Base-by-base conservation (phyloP, 306 rosid genomes). In the Rosa multiflora region DNA sequence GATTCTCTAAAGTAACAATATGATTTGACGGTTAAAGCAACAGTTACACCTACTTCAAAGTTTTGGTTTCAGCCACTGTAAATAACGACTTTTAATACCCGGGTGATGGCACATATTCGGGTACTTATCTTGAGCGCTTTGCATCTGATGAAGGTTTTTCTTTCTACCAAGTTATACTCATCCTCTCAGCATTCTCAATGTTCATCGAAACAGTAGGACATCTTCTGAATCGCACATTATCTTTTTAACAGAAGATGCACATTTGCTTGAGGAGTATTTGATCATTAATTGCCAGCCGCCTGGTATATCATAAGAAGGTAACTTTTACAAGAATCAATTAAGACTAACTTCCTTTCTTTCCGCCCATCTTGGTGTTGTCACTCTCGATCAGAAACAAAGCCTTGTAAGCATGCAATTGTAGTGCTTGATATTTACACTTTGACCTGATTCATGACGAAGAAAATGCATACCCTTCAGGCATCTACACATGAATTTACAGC, bases 401-500 rank as follows among this genome's bases (percentile, higher is more conserved):
- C 63, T 43, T 75, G 5, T 61, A 59, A 23, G 70, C 70, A 59
- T 15, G 70, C 59, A 59, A 75, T 23, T 43, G 17, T 58, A 44
- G 26, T 26, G 44, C 70, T n/a, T 58, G 70, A 21, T 75, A 75
- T 75, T 12, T 75, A 75, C 78, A 43, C 29, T 44, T 59, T 21
- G 56, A 73, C 39, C 49, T 23, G 53, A 75, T 42, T 75, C 44
- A 14, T 43, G 55, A 26, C 17, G 47, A 59, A 0, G 55, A 75
- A 61, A 43, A 42, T 58, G 8, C 61, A 29, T 10, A 12, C 20
- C 73, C 49, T 35, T 10, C 58, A 21, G 79, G 73, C 21, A 66
- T 47, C 72, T 66, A 64, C 62, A 47, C 9, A 47, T 20, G 35
- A 51, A 48, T 81, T 76, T 61, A 81, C 84, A 81, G 39, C 37